Percentiles rank a stretch among this genome's conserved stretches.
Conservation (phyloP, 441 rosid species). For the Bruguiera hainesii region DNA sequence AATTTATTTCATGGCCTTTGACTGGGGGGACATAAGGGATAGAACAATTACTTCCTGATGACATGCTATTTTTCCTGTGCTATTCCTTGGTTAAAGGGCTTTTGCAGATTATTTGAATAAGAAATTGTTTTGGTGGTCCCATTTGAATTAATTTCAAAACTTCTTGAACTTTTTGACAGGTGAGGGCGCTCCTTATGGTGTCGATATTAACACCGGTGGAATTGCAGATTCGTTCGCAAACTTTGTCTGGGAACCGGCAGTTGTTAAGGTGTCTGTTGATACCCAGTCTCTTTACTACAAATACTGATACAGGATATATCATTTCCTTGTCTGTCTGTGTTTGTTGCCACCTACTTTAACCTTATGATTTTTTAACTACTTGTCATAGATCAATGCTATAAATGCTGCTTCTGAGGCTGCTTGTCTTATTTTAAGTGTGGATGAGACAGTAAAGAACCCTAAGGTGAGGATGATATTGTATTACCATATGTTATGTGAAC, state of each 20-base stretch:
- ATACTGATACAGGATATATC: neutral
- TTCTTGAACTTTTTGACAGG: constrained; percentile 36
- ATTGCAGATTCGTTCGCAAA: constrained; percentile 89
- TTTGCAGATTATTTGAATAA: neutral
- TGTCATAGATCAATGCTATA: constrained; percentile 83
- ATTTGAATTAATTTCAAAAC: neutral
- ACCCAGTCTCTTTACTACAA: constrained; percentile 3
- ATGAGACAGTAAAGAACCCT: constrained; percentile 97
- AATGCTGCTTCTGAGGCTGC: constrained; percentile 99
- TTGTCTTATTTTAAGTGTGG: constrained; percentile 91
- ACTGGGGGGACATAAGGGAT: no score
- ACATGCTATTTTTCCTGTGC: neutral
- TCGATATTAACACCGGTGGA: constrained; percentile 96
- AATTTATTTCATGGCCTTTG: no score
- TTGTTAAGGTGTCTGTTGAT: constrained; percentile 64
- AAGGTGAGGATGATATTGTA: constrained; percentile 48
- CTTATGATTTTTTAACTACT: constrained; percentile 1
- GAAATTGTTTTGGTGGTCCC: neutral
- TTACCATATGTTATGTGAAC: no score
- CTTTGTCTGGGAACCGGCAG: constrained; percentile 99
- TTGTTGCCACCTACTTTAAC: constrained; percentile 6
- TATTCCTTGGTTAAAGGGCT: neutral
- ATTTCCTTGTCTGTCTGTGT: neutral
- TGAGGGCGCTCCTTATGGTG: constrained; percentile 94
- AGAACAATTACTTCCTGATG: neutral